Percentiles rank a stretch among this genome's conserved stretches.
Conservation (phyloP, 371 early-diverging fungal genomes). For the Batkoa obscura region DNA sequence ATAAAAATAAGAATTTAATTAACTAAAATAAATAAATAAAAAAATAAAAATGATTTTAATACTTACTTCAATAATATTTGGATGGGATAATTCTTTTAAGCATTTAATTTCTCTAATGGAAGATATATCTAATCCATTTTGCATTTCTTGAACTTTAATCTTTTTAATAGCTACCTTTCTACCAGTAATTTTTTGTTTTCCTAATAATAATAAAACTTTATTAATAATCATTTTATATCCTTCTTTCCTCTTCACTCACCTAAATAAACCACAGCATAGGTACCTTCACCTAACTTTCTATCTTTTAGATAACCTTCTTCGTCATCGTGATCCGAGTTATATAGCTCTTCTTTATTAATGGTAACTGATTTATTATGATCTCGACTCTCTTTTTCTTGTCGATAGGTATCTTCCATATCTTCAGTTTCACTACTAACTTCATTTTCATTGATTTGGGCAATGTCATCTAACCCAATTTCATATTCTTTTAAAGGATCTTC, state of each 20-base stretch:
- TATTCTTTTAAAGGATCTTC: no score
- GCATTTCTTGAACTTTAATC: slow-evolving; percentile 77
- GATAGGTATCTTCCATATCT: no score
- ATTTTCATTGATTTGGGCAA: no score
- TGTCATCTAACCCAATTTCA: no score
- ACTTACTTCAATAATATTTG: slow-evolving; percentile 69
- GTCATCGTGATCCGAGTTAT: no score
- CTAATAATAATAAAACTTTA: slow-evolving; percentile 9
- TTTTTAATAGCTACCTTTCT: slow-evolving; percentile 83
- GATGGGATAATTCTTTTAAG: slow-evolving; percentile 81
- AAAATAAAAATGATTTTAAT: neutral
- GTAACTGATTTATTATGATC: no score
- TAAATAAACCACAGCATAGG: slow-evolving; percentile 82
- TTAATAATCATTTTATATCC: slow-evolving; percentile 6
- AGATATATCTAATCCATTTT: slow-evolving; percentile 67
- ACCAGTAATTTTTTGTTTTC: slow-evolving; percentile 27
- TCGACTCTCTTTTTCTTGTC: no score
- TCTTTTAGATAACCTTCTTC: slow-evolving; percentile 56
- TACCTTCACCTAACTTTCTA: slow-evolving; percentile 79
- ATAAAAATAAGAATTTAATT: neutral
- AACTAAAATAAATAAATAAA: neutral
- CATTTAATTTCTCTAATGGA: slow-evolving; percentile 96
- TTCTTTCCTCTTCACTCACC: slow-evolving; percentile 22
- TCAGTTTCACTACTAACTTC: no score
- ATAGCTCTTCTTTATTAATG: no score